Percentiles rank a stretch among this genome's conserved stretches.
phyloP scores from a whole-genome alignment of 139 green algal genomes.

The Haematococcus sp. region DNA sequence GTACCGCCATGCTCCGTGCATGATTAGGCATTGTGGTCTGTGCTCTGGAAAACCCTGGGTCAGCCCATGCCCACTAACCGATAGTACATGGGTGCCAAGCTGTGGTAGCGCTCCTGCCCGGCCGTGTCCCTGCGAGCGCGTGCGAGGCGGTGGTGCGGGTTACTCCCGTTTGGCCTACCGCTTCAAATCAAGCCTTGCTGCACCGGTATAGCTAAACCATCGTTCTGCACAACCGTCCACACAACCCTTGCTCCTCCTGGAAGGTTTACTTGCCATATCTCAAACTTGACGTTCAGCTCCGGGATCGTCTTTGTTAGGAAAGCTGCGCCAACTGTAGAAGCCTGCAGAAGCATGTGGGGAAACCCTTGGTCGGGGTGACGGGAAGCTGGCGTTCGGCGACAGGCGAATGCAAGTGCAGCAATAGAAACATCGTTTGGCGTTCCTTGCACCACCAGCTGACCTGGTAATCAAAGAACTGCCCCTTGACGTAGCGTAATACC shows the following conservation, averaged over 20 bases:
- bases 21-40: too few species aligned
- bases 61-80: constrained; percentile 38
- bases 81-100: constrained; percentile 99
- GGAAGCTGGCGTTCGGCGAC: neutral
- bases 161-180: too few species aligned
- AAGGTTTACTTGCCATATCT: constrained; percentile 84
- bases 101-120: constrained; percentile 98
- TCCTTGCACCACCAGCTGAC: constrained; percentile 38
- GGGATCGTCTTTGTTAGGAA: constrained; percentile 97
- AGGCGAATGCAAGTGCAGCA: too few species aligned
- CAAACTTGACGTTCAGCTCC: constrained; percentile 97
- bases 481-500: constrained; percentile 95
- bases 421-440: neutral
- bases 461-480: constrained; percentile 98
- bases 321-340: constrained; percentile 96
- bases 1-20: constrained; percentile 2
- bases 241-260: neutral
- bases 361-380: too few species aligned
- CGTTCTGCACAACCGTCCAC: too few species aligned
- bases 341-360: constrained; percentile 52
- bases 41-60: neutral
- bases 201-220: too few species aligned
- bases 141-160: neutral
- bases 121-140: constrained; percentile 83
- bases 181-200: too few species aligned